Conservation (phyloP, 1,139 yeast genomes). For the Trichomonascaceae sp. region DNA sequence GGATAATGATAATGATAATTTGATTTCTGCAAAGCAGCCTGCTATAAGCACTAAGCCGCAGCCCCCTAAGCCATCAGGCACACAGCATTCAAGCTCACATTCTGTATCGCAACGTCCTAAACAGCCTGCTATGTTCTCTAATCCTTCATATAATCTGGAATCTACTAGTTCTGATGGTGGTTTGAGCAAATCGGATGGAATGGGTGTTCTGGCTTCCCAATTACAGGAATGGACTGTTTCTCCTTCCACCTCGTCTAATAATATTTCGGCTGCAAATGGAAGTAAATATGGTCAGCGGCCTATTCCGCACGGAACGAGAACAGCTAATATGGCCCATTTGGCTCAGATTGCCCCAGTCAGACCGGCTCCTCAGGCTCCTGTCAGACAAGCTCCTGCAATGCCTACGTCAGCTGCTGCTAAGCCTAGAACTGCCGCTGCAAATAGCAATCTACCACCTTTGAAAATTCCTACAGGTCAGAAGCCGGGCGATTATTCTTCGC, state of each 20-base stretch:
- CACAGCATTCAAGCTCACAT: too few relatives aligned
- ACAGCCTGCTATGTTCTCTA: conserved; percentile 2
- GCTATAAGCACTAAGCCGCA: background rate
- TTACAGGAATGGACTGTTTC: conserved; percentile 30
- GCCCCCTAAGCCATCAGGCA: background rate
- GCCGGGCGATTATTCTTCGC: background rate
- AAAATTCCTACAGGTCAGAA: background rate
- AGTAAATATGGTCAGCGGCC: background rate
- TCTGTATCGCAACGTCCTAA: background rate
- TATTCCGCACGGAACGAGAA: conserved; percentile 18
- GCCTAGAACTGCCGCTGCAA: background rate
- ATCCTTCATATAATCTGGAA: background rate
- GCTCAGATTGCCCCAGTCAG: conserved; percentile 28
- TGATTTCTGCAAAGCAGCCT: background rate
- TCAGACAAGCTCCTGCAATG: conserved; percentile 1
- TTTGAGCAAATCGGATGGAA: background rate
- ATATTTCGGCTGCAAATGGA: conserved; percentile 7
- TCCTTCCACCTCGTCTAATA: conserved; percentile 17
- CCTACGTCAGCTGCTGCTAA: background rate
- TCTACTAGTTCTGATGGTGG: background rate
- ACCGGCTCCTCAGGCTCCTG: conserved; percentile 26
- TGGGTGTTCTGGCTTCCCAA: conserved; percentile 12
- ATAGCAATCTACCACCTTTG: conserved; percentile 2
- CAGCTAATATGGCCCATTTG: conserved; percentile 24
- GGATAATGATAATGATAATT: conserved; percentile 3